These are phyloP conservation scores for Boletus sensibilis DNA, from an alignment of 768 basidiomycete genomes.

Conservation along the genomic window DNA sequence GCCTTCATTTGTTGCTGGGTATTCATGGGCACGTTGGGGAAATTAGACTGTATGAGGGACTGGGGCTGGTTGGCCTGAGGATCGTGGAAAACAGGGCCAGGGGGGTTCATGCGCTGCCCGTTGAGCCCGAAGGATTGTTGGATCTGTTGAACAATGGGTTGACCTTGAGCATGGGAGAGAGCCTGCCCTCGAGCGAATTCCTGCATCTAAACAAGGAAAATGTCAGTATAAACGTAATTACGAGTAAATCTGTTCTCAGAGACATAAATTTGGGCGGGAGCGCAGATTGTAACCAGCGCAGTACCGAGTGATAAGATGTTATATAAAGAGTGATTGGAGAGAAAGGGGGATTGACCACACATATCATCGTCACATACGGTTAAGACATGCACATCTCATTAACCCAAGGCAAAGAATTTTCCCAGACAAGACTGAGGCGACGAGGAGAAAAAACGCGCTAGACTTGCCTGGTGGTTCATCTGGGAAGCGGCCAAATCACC, in stretches of 20 bases:
- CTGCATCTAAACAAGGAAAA: constrained; percentile 39
- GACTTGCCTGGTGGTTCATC: constrained; percentile 49
- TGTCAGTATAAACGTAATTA: constrained; percentile 25
- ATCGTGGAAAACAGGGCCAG: constrained; percentile 39
- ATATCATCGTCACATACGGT: constrained; percentile 13
- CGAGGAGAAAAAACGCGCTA: constrained; percentile 12
- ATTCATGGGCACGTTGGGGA: constrained; percentile 39
- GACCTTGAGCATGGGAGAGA: constrained; percentile 41
- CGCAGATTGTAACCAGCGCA: neutral
- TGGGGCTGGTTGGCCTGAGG: constrained; percentile 29
- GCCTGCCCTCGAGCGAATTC: constrained; percentile 44
- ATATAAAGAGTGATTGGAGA: constrained; percentile 6
- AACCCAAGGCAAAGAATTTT: constrained; percentile 12
- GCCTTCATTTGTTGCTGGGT: constrained; percentile 36
- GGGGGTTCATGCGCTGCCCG: constrained; percentile 37
- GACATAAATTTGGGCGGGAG: constrained; percentile 5
- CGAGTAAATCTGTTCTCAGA: constrained; percentile 2
- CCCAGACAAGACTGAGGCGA: constrained; percentile 13
- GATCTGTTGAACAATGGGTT: constrained; percentile 39
- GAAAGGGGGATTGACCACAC: constrained; percentile 21
- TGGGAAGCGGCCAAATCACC: constrained; percentile 41
- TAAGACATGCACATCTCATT: constrained; percentile 14
- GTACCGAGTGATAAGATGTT: constrained; percentile 14
- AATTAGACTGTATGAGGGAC: constrained; percentile 38
- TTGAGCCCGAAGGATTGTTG: constrained; percentile 44